Conservation (phyloP, 2,329 filamentous ascomycete genomes). For the Ramichloridium luteum region DNA sequence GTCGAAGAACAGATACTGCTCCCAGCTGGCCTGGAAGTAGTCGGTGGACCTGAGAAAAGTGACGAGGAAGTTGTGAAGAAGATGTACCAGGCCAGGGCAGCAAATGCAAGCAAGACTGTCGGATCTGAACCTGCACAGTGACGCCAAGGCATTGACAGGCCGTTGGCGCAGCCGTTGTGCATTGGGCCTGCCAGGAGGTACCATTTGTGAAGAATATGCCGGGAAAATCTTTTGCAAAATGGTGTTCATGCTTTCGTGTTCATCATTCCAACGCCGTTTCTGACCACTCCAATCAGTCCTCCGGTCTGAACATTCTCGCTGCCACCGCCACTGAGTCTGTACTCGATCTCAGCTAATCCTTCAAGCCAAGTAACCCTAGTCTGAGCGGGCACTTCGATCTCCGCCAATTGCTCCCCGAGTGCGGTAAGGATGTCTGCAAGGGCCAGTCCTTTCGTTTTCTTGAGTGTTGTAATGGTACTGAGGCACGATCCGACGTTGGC, state of each 20-base stretch:
- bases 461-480: constrained; percentile 76
- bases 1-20: constrained; percentile 35
- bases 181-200: too few relatives aligned
- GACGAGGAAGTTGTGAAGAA: too few relatives aligned
- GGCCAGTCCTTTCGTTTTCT: constrained; percentile 72
- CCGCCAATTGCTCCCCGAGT: constrained; percentile 67
- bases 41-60: too few relatives aligned
- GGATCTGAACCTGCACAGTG: too few relatives aligned
- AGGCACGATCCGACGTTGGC: constrained; percentile 83
- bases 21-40: too few relatives aligned
- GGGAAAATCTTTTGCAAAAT: too few relatives aligned
- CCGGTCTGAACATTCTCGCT: constrained; percentile 85
- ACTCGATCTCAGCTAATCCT: constrained; percentile 84
- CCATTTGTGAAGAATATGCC: too few relatives aligned
- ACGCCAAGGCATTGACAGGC: too few relatives aligned
- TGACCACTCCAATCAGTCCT: constrained; percentile 77
- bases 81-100: too few relatives aligned
- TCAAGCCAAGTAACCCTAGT: constrained; percentile 87
- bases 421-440: constrained; percentile 88
- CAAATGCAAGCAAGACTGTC: too few relatives aligned
- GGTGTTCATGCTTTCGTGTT: constrained; percentile 17
- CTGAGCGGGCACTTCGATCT: constrained; percentile 71
- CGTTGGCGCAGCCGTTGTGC: too few relatives aligned
- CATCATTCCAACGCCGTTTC: constrained; percentile 72
- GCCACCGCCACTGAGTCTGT: constrained; percentile 74